A percentile compares a stretch with the other conserved stretches of the same genome.
These are phyloP conservation scores for Alternaria metachromatica DNA, from an alignment of 2,329 filamentous ascomycete species.

Conservation along the genomic window DNA sequence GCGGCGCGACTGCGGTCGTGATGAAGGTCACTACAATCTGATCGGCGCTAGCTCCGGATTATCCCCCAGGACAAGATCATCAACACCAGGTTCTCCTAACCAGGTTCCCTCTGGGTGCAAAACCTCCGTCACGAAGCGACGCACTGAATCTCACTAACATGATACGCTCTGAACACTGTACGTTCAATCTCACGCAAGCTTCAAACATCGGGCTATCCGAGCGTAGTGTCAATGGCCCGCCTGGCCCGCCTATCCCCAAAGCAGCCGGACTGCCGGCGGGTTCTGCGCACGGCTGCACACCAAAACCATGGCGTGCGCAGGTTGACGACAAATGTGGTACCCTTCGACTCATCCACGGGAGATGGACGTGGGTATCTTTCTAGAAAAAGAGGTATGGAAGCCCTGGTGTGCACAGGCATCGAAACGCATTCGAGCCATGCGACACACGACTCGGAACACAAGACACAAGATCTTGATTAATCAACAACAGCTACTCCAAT, in stretches of 20 bases:
- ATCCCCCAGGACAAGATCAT: not conserved
- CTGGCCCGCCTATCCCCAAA: not conserved
- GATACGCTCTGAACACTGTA: constrained; percentile 6
- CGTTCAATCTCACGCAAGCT: not conserved
- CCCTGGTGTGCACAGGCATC: not conserved
- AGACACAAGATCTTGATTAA: not conserved
- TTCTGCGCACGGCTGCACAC: constrained; percentile 3
- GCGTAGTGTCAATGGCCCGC: constrained; percentile 2
- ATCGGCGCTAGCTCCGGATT: constrained; percentile 3
- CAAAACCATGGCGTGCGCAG: not conserved
- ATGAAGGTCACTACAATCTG: not conserved
- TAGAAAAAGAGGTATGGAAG: not conserved
- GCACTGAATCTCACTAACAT: constrained; percentile 1
- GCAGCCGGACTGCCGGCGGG: not conserved
- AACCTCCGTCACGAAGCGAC: constrained; percentile 1
- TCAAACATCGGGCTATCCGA: constrained; percentile 7
- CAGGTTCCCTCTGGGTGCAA: not conserved
- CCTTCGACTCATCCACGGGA: not conserved
- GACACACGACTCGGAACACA: not conserved
- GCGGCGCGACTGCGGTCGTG: not conserved
- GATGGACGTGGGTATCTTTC: not conserved
- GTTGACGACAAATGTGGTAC: not conserved
- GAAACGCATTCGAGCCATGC: not conserved
- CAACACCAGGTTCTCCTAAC: constrained; percentile 6
- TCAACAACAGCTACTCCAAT: not conserved